Evolutionary conservation across 2,329 filamentous ascomycete genomes (phyloP).

Genomic region (Byssothecium circinans): DNA sequence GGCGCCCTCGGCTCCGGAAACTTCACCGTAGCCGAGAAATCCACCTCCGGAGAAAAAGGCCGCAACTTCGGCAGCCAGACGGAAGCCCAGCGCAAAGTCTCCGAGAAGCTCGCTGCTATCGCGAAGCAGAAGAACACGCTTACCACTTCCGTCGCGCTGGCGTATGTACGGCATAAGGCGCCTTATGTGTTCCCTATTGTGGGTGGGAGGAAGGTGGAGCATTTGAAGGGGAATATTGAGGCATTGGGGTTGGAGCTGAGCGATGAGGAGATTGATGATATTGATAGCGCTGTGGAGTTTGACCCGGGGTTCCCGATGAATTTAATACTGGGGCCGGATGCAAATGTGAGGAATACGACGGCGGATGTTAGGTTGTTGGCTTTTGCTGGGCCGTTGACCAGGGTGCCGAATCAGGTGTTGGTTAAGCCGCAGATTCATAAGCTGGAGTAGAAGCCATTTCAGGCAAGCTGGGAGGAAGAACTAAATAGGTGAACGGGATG

Average conservation of each 20-base stretch:
- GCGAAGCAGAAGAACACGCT: constrained; percentile 58
- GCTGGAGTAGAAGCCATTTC: constrained; percentile 12
- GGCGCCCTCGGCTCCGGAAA: constrained; percentile 53
- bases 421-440: constrained; percentile 23
- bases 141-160: constrained; percentile 65
- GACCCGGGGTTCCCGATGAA: constrained; percentile 59
- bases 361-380: constrained; percentile 31
- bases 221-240: constrained; percentile 66
- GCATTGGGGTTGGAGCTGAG: constrained; percentile 55
- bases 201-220: constrained; percentile 71
- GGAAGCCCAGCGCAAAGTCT: constrained; percentile 56
- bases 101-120: constrained; percentile 61
- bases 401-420: constrained; percentile 22
- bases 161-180: constrained; percentile 71
- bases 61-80: constrained; percentile 44
- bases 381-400: constrained; percentile 33
- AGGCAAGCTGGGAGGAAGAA: too few species aligned
- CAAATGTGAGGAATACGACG: constrained; percentile 12
- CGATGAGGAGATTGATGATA: constrained; percentile 56
- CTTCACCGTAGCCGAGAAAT: constrained; percentile 42
- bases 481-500: too few species aligned
- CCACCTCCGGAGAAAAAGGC: constrained; percentile 34
- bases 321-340: constrained; percentile 42
- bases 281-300: constrained; percentile 57
- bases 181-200: constrained; percentile 76